Evolutionary conservation across 306 rosid genomes (phyloP), one percentile per base, ranked within the genome.

Genomic region (Oemleria cerasiformis): DNA sequence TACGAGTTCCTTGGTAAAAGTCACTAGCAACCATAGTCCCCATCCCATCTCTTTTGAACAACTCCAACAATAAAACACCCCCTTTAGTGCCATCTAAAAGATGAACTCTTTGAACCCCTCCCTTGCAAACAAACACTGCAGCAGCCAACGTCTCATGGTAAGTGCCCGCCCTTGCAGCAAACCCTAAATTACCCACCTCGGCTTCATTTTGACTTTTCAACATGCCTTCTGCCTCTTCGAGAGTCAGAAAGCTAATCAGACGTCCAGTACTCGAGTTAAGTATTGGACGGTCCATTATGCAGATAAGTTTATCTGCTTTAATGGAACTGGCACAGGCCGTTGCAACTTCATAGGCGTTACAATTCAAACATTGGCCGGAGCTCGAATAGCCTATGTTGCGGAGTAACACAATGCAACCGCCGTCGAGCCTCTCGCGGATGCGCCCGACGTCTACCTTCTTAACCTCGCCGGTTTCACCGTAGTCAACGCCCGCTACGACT

Each of bases 1-100:
- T 81, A 72, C 99, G 95, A 36, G 97, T 95, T 74, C 97, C 99
- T 87, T 95, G 97, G 13, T 95, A 95, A 59, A 88, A 91, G 65
- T 95, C 99, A 71, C 99, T 94, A 61, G 99, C 97, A 57, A 95
- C 90, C 99, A 95, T 95, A 8, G 99, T 95, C 74, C 99, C 99
- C 97, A 91, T 85, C 53, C 99, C 99, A 78, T 91, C 99, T 86
- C 99, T 89, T 81, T 84, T 95, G 67, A 88, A 91, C 81, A 95
- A 89, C 73, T 95, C 99, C 86, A 95, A 85, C 80, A 91, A 74
- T 74, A 95, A 78, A 75, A 95, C 97, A 74, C 97, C 99, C 59
- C 92, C 84, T 73, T 83, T 85, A 50, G 99, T 95, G 62, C 97
- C 99, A 83, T 95, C 97, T 73, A 95, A 77, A 83, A 95, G 78